Conservation (phyloP, 306 rosid species). For the barrel medic (Medicago truncatula) region MtrunA17r5.0-ANR NC_053044.1:13018501-13019000, state of each 20-base stretch:
- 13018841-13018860: neutral
- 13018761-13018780: neutral
- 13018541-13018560: slow-evolving; percentile 83
- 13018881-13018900: no score
- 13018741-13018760: slow-evolving; percentile 4
- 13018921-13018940: no score
- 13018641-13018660: slow-evolving; percentile 90
- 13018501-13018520: neutral
- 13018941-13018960: no score
- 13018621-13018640: slow-evolving; percentile 91
- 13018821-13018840: slow-evolving; percentile 48
- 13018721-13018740: slow-evolving; percentile 14
- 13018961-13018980: no score
- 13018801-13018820: neutral
- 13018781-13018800: neutral
- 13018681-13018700: slow-evolving; percentile 42
- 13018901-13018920: no score
- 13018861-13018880: neutral
- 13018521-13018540: slow-evolving; percentile 70
- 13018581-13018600: slow-evolving; percentile 79
- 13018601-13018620: no score
- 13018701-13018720: slow-evolving; percentile 22
- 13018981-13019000: no score
- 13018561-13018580: slow-evolving; percentile 86
- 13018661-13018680: slow-evolving; percentile 82